Evolutionary conservation across 306 rosid species (phyloP).

Genomic region (Rosa chinensis): DNA sequence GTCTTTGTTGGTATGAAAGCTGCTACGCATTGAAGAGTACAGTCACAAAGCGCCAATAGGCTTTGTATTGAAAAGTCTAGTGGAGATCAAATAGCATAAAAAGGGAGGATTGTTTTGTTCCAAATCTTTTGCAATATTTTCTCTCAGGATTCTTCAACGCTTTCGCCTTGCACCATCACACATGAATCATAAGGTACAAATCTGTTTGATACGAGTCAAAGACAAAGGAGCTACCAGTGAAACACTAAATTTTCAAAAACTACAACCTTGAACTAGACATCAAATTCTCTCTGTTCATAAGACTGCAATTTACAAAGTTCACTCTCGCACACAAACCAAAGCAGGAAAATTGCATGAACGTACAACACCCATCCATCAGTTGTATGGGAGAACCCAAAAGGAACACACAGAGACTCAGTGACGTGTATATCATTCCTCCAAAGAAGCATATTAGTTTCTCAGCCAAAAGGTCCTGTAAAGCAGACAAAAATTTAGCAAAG

Average conservation of each 20-base stretch:
- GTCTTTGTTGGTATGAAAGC: no score
- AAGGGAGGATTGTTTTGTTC: neutral
- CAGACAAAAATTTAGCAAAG: neutral
- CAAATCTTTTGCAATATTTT: neutral
- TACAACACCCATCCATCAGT: neutral
- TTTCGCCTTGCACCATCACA: neutral
- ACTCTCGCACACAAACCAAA: neutral
- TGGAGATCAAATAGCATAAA: no score
- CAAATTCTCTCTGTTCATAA: neutral
- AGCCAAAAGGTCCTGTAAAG: neutral
- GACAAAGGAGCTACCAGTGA: neutral
- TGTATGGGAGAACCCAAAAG: neutral
- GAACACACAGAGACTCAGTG: neutral
- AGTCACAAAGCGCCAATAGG: no score
- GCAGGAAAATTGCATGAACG: neutral
- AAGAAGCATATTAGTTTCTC: neutral
- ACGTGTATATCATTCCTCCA: neutral
- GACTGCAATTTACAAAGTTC: neutral
- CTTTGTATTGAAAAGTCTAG: no score
- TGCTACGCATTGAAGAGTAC: no score
- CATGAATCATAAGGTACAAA: neutral
- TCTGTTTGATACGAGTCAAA: neutral
- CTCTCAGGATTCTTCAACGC: no score
- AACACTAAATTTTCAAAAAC: neutral
- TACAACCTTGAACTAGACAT: neutral